These are phyloP conservation scores for Dalbergia oliveri DNA, from an alignment of 306 rosid species.

Conservation along the genomic window DNA sequence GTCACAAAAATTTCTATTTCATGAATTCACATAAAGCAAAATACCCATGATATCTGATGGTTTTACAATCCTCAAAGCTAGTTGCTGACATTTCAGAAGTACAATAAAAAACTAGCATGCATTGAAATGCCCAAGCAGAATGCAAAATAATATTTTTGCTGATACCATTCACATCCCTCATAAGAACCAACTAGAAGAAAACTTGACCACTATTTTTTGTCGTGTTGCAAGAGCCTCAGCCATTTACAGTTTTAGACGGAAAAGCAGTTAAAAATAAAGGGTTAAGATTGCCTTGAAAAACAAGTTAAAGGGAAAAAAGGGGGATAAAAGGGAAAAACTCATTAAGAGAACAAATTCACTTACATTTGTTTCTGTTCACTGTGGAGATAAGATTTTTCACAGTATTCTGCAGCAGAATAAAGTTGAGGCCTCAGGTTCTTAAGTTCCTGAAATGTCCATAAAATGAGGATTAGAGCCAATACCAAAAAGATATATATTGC, in stretches of 20 bases:
- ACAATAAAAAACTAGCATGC: conserved; percentile 23
- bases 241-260: background rate
- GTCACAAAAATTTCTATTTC: conserved; percentile 5
- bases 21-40: conserved; percentile 13
- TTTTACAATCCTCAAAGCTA: background rate
- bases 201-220: conserved; percentile 14
- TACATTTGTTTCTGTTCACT: conserved; percentile 97
- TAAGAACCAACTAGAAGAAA: conserved; percentile 33
- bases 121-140: conserved; percentile 32
- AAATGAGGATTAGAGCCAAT: conserved; percentile 38
- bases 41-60: background rate
- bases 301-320: background rate
- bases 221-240: conserved; percentile 2
- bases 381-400: conserved; percentile 87
- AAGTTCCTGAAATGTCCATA: conserved; percentile 76
- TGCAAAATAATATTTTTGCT: conserved; percentile 2
- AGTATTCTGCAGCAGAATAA: conserved; percentile 96
- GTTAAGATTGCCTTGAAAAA: conserved; percentile 18
- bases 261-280: conserved; percentile 17
- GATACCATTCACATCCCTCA: background rate
- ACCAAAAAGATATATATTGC: background rate
- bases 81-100: conserved; percentile 15
- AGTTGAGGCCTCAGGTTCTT: conserved; percentile 98
- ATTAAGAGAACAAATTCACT: conserved; percentile 42
- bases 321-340: no score